Conservation (phyloP, 208 protist species). For the Leishmania major region DNA sequence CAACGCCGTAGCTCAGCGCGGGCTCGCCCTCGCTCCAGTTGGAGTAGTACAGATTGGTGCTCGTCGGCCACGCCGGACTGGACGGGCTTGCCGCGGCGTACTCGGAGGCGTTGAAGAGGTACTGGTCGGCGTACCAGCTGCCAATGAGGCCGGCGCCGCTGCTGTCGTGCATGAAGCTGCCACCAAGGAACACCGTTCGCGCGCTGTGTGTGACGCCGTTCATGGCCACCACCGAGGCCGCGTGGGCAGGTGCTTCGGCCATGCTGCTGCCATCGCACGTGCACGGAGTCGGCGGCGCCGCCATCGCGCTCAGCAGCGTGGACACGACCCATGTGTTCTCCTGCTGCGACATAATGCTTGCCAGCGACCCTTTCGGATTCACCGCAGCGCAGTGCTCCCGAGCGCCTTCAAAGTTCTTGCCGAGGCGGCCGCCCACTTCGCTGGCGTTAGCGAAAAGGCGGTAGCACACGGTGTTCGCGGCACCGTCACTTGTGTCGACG, state of each 20-base stretch:
- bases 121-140: constrained; percentile 52
- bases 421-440: constrained; percentile 37
- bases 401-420: constrained; percentile 36
- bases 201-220: background rate
- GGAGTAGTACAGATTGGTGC: constrained; percentile 41
- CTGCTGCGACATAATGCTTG: constrained; percentile 40
- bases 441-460: constrained; percentile 34
- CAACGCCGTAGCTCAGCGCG: constrained; percentile 41
- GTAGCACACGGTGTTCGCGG: constrained; percentile 48
- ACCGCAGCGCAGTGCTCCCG: constrained; percentile 34
- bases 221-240: too few relatives aligned
- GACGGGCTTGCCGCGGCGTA: constrained; percentile 34
- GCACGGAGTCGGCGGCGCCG: background rate
- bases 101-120: constrained; percentile 40
- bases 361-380: constrained; percentile 55
- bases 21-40: constrained; percentile 57
- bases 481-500: constrained; percentile 27
- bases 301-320: constrained; percentile 27
- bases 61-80: constrained; percentile 68
- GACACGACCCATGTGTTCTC: constrained; percentile 50
- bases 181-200: constrained; percentile 50
- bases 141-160: constrained; percentile 39
- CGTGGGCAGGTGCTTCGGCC: background rate
- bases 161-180: constrained; percentile 48
- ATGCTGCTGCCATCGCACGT: background rate